These are phyloP conservation scores for Bidens hawaiensis DNA, from an alignment of 140 eudicot species.

Conservation along the genomic window DNA sequence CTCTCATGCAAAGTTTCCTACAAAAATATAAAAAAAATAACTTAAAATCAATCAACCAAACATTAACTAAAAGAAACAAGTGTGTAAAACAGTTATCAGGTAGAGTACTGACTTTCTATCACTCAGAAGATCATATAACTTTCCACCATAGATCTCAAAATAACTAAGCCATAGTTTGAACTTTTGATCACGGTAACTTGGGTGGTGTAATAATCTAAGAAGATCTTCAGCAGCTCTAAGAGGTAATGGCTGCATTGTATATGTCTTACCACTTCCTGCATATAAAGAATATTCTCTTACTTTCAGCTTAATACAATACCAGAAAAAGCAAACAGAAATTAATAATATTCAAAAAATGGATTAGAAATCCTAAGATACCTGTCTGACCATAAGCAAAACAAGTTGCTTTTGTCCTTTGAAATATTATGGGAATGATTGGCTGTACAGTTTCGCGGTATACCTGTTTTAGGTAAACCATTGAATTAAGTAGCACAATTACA, in stretches of 20 bases:
- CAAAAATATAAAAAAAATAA: background rate
- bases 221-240: slow-evolving; percentile 96
- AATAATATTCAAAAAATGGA: background rate
- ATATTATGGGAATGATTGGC: slow-evolving; percentile 92
- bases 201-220: slow-evolving; percentile 79
- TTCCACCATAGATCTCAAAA: slow-evolving; percentile 98
- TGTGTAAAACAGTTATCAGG: background rate
- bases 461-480: slow-evolving; percentile 33
- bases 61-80: background rate
- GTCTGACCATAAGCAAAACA: slow-evolving; percentile 99
- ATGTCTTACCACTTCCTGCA: slow-evolving; percentile 98
- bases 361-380: slow-evolving; percentile 40
- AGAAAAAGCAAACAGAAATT: background rate
- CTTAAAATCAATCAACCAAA: background rate
- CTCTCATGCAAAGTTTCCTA: slow-evolving; percentile 97
- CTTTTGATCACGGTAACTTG: slow-evolving; percentile 76
- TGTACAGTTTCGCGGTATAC: slow-evolving; percentile 89
- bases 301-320: slow-evolving; percentile 5
- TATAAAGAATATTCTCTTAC: slow-evolving; percentile 1
- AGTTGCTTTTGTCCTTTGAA: slow-evolving; percentile 90
- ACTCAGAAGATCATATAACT: slow-evolving; percentile 87
- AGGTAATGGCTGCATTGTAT: slow-evolving; percentile 98
- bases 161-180: slow-evolving; percentile 96
- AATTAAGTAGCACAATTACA: slow-evolving; percentile 8
- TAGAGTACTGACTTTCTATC: slow-evolving; percentile 71